Evolutionary conservation across 2,329 filamentous ascomycete species (phyloP).

Genomic region (Beauveria rudraprayagi): DNA sequence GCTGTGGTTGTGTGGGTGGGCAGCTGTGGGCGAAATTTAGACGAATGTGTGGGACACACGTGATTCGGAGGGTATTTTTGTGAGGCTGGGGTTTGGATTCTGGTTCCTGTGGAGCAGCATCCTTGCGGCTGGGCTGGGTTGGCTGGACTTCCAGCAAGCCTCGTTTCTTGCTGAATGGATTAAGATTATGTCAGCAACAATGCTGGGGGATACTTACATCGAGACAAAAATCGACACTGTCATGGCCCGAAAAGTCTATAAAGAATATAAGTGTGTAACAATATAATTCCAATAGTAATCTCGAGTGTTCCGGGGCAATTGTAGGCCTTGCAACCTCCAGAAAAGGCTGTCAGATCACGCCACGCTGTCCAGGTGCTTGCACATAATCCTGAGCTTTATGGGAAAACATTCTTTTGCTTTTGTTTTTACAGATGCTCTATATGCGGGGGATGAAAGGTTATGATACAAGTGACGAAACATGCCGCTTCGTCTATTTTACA

Average conservation of each 20-base stretch:
- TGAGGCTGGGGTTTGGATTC: not conserved
- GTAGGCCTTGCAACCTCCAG: too few relatives aligned
- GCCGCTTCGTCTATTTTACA: constrained; percentile 12
- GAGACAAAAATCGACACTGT: not conserved
- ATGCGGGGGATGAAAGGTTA: not conserved
- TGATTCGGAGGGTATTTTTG: constrained; percentile 20
- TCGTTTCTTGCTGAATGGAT: not conserved
- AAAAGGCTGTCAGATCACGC: not conserved
- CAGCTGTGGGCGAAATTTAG: constrained; percentile 26
- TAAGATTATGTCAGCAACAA: constrained; percentile 3
- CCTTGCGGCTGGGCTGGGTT: too few relatives aligned
- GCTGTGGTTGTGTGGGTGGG: constrained; percentile 11
- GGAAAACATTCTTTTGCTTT: not conserved
- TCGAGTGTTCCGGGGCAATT: too few relatives aligned
- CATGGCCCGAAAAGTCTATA: too few relatives aligned
- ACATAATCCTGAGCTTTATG: not conserved
- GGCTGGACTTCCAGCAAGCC: too few relatives aligned
- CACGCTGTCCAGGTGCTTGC: not conserved
- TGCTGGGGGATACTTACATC: too few relatives aligned
- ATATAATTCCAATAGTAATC: too few relatives aligned
- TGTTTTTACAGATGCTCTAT: constrained; percentile 5
- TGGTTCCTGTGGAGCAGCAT: not conserved
- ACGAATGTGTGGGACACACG: constrained; percentile 22
- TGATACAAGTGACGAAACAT: not conserved
- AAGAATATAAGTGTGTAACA: too few relatives aligned